These are phyloP conservation scores for Cutaneotrichosporon sp. DNA, from an alignment of 1,284 basidiomycete species.

Conservation along the genomic window DNA sequence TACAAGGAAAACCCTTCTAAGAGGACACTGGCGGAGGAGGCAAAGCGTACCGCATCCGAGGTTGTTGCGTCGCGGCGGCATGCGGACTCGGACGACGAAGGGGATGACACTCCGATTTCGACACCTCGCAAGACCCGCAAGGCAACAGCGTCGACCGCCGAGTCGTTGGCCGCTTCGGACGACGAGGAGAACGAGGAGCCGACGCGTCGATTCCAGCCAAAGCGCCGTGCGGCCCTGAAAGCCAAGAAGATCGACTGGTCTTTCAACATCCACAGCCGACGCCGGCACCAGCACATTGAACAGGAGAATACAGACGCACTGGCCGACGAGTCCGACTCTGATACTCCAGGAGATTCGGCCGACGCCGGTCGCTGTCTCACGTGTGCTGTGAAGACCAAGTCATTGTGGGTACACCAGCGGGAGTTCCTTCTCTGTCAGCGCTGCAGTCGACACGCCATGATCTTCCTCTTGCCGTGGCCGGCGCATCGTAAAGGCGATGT, in stretches of 20 bases:
- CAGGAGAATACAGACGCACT: not conserved
- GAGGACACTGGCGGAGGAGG: slow-evolving; percentile 2
- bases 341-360: not conserved
- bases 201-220: slow-evolving; percentile 11
- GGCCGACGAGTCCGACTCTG: slow-evolving; percentile 1
- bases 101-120: slow-evolving; percentile 9
- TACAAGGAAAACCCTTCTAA: slow-evolving; percentile 9
- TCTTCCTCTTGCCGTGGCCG: slow-evolving; percentile 47
- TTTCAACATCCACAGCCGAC: not conserved
- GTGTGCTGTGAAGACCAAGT: slow-evolving; percentile 38
- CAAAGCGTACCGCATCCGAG: not conserved
- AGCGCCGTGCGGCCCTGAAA: slow-evolving; percentile 28
- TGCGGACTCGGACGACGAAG: slow-evolving; percentile 15
- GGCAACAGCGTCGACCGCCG: not conserved
- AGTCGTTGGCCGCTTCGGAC: slow-evolving; percentile 10
- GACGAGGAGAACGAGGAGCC: slow-evolving; percentile 30
- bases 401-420: slow-evolving; percentile 40
- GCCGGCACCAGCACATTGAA: not conserved
- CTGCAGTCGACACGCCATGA: slow-evolving; percentile 48
- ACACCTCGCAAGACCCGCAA: slow-evolving; percentile 14
- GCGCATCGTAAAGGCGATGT: slow-evolving; percentile 35
- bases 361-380: slow-evolving; percentile 36
- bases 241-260: slow-evolving; percentile 7
- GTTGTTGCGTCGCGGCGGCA: not conserved
- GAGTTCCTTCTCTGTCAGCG: slow-evolving; percentile 45